These are phyloP conservation scores for Dothistroma septosporum DNA, from an alignment of 2,329 filamentous ascomycete genomes.

Conservation along the genomic window DNA sequence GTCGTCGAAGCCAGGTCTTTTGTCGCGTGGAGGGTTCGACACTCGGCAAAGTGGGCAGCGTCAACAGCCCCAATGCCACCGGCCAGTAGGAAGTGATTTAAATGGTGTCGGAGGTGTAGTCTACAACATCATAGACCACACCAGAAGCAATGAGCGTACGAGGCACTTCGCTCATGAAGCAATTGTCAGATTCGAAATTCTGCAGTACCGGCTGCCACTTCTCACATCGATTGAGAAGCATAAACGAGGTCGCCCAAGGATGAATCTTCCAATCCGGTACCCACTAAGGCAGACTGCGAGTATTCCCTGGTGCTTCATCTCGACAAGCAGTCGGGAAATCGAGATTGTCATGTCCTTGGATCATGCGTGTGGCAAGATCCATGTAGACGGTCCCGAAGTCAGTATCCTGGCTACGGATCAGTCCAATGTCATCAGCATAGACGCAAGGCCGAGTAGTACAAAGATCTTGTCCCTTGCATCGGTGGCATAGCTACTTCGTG, in stretches of 20 bases:
- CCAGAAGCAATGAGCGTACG: neutral
- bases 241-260: neutral
- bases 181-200: neutral
- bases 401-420: neutral
- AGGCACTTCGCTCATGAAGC: neutral
- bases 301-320: neutral
- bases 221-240: neutral
- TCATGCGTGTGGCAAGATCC: neutral
- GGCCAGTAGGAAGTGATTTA: neutral
- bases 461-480: neutral
- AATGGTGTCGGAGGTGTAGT: neutral
- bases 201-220: neutral
- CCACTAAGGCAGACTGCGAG: neutral
- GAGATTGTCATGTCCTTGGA: neutral
- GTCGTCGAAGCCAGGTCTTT: neutral
- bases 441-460: neutral
- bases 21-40: neutral
- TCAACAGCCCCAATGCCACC: neutral
- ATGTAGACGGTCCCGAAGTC: neutral
- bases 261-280: neutral
- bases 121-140: neutral
- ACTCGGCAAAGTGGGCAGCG: neutral
- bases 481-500: neutral
- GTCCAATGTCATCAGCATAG: neutral
- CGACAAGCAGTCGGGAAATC: neutral